Evolutionary conservation across 805 yeast species (phyloP).

Genomic region (Cyberlindnera subsufficiens): DNA sequence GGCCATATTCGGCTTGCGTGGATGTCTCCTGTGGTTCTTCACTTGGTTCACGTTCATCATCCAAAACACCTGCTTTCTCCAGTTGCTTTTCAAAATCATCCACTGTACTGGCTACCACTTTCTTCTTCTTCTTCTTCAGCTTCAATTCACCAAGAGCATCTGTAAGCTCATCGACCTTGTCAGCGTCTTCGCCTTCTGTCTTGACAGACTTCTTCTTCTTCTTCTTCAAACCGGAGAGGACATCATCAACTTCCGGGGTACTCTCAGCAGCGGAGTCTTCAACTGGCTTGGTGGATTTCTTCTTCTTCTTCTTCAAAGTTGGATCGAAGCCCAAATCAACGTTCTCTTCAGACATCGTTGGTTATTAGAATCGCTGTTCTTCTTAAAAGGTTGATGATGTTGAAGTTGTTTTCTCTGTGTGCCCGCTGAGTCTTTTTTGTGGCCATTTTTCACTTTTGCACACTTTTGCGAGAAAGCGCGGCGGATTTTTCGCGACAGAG

Average conservation of each 20-base stretch:
- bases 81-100: slow-evolving; percentile 85
- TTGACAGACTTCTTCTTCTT: slow-evolving; percentile 69
- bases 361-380: neutral
- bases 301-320: slow-evolving; percentile 73
- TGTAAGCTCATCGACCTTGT: slow-evolving; percentile 36
- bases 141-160: slow-evolving; percentile 67
- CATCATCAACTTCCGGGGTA: slow-evolving; percentile 49
- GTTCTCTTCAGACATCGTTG: slow-evolving; percentile 10
- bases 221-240: slow-evolving; percentile 74
- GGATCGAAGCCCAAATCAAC: slow-evolving; percentile 60
- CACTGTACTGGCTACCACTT: slow-evolving; percentile 46
- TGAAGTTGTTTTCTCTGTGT: neutral
- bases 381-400: neutral
- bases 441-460: neutral
- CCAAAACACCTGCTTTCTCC: slow-evolving; percentile 83
- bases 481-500: neutral
- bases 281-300: slow-evolving; percentile 44
- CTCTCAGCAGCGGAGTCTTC: slow-evolving; percentile 29
- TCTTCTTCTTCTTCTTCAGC: slow-evolving; percentile 84
- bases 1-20: slow-evolving; percentile 43
- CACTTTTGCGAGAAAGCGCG: neutral
- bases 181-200: slow-evolving; percentile 30
- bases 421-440: neutral
- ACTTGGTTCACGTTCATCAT: slow-evolving; percentile 17
- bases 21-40: slow-evolving; percentile 23